Evolutionary conservation across 805 yeast species (phyloP), one percentile per base, ranked within the genome.

Genomic region (fission yeast (Schizosaccharomyces pombe)): DNA sequence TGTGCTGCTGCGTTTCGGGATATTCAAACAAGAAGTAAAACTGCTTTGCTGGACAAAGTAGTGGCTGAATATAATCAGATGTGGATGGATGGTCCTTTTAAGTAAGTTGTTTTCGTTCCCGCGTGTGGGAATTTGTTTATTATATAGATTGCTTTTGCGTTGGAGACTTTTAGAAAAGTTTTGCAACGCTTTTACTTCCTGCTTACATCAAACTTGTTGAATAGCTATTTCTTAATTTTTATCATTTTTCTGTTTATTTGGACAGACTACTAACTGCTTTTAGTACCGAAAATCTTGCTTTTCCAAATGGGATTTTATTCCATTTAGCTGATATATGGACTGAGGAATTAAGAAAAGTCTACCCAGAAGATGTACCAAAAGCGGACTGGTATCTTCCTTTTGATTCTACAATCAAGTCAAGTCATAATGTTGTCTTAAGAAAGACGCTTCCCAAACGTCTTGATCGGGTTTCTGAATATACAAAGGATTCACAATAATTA

Each of bases 1-100:
- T 66, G 85, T 28, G 75, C 77, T 58, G 80, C 77, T 61, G 77
- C 75, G 60, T 70, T 91, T 60, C 72, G 70, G 59, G 74, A 59
- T 68, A 87, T 37, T 64, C 70, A 53, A 57, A 61, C 1, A 71
- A 75, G 55, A 64, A 72, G 1, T 86, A 89, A 85, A 71, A 75
- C 55, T 65, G 66, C 2, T 60, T 75, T 49, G 70, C 84, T 1
- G 67, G 26, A 43, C 2, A 9, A 24, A 19, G 1, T 26, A 8
- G 14, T 43, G 14, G 49, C 49, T 43, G 12, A 43, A 19, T 43
- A 43, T 12, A 43, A 43, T 43, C 28, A 43, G n/a, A 43, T 43
- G 49, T 26, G 28, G 30, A 61, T 58, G 28, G 57, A 55, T 16
- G 60, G 71, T 47, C 60, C 60, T 6, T 43, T 58, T 57, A 64